Conservation (phyloP, 164 flowering plant species). For the Sextonia rubra region DNA sequence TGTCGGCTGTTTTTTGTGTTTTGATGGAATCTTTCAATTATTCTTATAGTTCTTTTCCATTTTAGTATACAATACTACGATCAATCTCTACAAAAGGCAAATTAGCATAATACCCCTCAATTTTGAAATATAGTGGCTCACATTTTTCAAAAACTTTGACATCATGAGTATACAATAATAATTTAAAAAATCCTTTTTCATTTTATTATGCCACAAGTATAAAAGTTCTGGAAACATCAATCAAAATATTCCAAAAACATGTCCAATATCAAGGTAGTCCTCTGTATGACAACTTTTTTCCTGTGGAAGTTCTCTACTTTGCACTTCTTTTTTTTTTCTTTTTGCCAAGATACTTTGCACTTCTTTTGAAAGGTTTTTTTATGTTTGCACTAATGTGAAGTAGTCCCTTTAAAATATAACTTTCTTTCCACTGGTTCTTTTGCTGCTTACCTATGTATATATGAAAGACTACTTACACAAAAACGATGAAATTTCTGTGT, state of each 20-base stretch:
- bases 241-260: too few species aligned
- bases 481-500: background rate
- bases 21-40: slow-evolving; percentile 24
- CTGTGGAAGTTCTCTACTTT: too few species aligned
- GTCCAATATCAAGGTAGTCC: too few species aligned
- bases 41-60: slow-evolving; percentile 35
- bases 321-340: too few species aligned
- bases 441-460: too few species aligned
- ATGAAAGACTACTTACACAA: background rate
- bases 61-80: slow-evolving; percentile 25
- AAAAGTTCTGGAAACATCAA: background rate
- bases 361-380: too few species aligned
- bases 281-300: too few species aligned
- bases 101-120: slow-evolving; percentile 10
- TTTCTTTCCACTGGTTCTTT: background rate
- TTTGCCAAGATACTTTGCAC: background rate
- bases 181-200: background rate
- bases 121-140: background rate
- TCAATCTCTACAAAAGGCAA: slow-evolving; percentile 36
- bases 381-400: background rate
- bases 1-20: slow-evolving; percentile 40
- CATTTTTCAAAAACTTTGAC: background rate
- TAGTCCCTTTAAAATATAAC: too few species aligned
- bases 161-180: background rate
- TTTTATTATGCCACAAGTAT: background rate